phyloP scores from a whole-genome alignment of 2,329 filamentous ascomycete species.

The Hypoxylon sp. region DNA sequence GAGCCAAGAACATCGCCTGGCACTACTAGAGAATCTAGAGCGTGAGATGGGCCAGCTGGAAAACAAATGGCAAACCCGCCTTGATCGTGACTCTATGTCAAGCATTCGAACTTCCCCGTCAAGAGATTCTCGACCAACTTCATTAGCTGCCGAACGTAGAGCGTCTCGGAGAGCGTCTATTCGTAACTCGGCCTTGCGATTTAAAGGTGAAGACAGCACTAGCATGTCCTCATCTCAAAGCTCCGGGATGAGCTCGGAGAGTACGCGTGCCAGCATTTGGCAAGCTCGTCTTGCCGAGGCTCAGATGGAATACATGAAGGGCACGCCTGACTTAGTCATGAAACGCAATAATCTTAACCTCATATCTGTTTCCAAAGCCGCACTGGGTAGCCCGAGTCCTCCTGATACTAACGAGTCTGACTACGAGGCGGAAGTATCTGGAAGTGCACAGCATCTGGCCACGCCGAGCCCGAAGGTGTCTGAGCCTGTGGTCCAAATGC shows the following conservation, averaged over 20 bases:
- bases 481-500: slow-evolving; percentile 22
- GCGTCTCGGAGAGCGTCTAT: slow-evolving; percentile 58
- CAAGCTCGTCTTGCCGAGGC: slow-evolving; percentile 63
- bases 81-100: slow-evolving; percentile 67
- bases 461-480: slow-evolving; percentile 15
- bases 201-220: slow-evolving; percentile 49
- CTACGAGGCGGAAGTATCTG: slow-evolving; percentile 53
- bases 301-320: slow-evolving; percentile 62
- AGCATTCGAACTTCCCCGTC: slow-evolving; percentile 58
- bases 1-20: slow-evolving; percentile 61
- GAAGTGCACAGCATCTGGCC: slow-evolving; percentile 29
- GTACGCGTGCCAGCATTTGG: slow-evolving; percentile 58
- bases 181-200: slow-evolving; percentile 51
- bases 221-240: slow-evolving; percentile 51
- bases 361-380: slow-evolving; percentile 57
- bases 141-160: slow-evolving; percentile 58
- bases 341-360: slow-evolving; percentile 59
- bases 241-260: slow-evolving; percentile 53
- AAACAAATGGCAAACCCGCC: slow-evolving; percentile 69
- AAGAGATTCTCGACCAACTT: slow-evolving; percentile 55
- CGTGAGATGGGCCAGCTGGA: slow-evolving; percentile 74
- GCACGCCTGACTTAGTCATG: slow-evolving; percentile 57
- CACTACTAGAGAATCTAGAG: slow-evolving; percentile 72
- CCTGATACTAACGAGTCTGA: slow-evolving; percentile 68
- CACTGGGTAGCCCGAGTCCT: slow-evolving; percentile 68